phyloP scores from a whole-genome alignment of 768 basidiomycete species.

The Trichaptum fuscoviolaceum region DNA sequence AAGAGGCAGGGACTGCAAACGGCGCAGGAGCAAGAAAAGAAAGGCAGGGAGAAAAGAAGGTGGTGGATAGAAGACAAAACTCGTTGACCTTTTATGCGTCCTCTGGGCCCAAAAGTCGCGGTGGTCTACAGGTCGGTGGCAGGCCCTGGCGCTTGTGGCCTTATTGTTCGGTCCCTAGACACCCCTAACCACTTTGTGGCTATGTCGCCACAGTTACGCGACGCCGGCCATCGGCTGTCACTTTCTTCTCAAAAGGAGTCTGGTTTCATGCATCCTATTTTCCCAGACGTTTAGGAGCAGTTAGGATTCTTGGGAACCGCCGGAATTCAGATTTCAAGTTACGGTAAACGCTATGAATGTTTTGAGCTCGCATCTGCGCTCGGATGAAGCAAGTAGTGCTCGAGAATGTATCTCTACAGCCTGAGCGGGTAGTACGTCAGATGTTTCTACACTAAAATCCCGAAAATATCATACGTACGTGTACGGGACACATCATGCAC shows the following conservation, averaged over 20 bases:
- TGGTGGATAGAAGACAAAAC: background rate
- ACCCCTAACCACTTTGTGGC: background rate
- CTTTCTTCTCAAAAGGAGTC: background rate
- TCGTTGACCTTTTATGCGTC: background rate
- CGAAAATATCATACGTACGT: background rate
- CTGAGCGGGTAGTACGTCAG: background rate
- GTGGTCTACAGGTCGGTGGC: background rate
- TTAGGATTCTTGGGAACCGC: no score
- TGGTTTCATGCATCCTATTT: no score
- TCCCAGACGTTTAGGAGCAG: no score
- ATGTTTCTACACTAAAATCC: background rate
- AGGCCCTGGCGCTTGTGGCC: background rate
- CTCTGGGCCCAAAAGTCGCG: background rate
- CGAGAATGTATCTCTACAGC: no score
- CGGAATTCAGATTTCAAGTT: no score
- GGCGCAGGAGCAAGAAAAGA: background rate
- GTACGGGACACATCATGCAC: background rate
- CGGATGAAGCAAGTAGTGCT: no score
- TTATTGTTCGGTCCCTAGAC: background rate
- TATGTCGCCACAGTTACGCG: background rate
- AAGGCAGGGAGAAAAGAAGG: background rate
- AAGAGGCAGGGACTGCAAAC: background rate
- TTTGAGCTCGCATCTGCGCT: no score
- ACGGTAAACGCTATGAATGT: no score
- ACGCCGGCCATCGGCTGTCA: background rate